Evolutionary conservation across 1,139 yeast genomes (phyloP).

Genomic region (Suhomyces yuchorum): DNA sequence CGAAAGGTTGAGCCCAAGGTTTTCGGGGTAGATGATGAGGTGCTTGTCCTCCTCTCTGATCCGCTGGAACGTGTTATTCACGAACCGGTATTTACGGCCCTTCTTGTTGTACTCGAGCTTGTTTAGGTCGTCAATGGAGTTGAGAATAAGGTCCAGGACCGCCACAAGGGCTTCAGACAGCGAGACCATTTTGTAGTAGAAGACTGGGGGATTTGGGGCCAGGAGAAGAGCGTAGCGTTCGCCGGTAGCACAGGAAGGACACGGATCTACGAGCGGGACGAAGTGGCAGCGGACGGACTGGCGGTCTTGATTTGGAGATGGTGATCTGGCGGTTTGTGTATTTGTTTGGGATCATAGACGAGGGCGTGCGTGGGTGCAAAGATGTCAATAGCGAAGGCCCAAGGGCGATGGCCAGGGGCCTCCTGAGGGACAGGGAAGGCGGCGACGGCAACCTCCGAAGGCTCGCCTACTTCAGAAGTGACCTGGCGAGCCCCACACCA

Average conservation of each 20-base stretch:
- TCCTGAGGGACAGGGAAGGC: background rate
- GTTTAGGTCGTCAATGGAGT: conserved; percentile 31
- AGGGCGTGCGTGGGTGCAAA: conserved; percentile 3
- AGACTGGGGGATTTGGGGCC: background rate
- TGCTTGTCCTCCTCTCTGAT: conserved; percentile 55
- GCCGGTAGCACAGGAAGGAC: background rate
- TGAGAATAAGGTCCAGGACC: conserved; percentile 25
- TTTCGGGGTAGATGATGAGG: conserved; percentile 44
- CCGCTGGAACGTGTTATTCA: conserved; percentile 52
- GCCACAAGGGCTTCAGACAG: conserved; percentile 23
- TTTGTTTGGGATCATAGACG: conserved; percentile 3
- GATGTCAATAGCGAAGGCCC: background rate
- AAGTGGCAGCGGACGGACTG: background rate
- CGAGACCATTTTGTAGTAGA: conserved; percentile 8
- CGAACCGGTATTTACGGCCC: conserved; percentile 54
- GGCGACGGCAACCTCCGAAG: background rate
- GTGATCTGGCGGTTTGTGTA: conserved; percentile 3
- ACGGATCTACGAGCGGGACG: background rate
- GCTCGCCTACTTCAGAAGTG: background rate
- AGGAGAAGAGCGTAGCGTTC: background rate
- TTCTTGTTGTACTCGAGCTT: conserved; percentile 49
- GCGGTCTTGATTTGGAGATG: background rate
- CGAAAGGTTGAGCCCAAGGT: conserved; percentile 37
- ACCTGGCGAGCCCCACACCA: background rate
- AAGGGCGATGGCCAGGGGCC: background rate